phyloP scores from a whole-genome alignment of 2,329 filamentous ascomycete species.

The Trichophyton verrucosum region DNA sequence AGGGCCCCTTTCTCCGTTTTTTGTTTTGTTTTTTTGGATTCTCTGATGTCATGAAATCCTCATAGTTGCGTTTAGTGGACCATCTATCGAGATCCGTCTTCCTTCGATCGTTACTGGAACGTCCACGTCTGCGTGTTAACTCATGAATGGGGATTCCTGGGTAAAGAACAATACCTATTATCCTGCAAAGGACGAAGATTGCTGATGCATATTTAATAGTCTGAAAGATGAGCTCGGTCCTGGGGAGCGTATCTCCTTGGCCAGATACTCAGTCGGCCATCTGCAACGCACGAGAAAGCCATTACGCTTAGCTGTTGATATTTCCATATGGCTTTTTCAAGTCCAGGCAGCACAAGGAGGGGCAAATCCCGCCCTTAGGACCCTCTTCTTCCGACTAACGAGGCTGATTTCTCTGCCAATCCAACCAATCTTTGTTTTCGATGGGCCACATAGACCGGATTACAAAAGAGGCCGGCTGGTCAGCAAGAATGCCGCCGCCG shows the following conservation, averaged over 20 bases:
- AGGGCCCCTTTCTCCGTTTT: neutral
- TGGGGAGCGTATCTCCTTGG: slow-evolving; percentile 65
- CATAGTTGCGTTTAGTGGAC: neutral
- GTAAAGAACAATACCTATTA: slow-evolving; percentile 19
- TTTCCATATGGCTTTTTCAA: slow-evolving; percentile 96
- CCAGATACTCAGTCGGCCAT: slow-evolving; percentile 68
- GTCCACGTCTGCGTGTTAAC: neutral
- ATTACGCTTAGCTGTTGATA: slow-evolving; percentile 78
- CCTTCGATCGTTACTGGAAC: neutral
- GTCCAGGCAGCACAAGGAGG: slow-evolving; percentile 75
- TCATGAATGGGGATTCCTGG: slow-evolving; percentile 34
- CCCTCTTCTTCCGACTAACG: slow-evolving; percentile 81
- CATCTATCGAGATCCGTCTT: neutral
- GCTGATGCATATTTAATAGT: neutral
- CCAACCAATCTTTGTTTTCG: slow-evolving; percentile 80
- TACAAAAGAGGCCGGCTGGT: slow-evolving; percentile 78
- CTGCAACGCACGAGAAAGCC: slow-evolving; percentile 59
- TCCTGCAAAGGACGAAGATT: neutral
- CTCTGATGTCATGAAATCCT: neutral
- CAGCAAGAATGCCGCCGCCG: slow-evolving; percentile 29
- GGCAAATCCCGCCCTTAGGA: slow-evolving; percentile 77
- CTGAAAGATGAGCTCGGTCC: slow-evolving; percentile 83
- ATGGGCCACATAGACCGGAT: slow-evolving; percentile 69
- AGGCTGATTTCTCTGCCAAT: slow-evolving; percentile 66
- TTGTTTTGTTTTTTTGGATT: neutral